Base-by-base conservation (phyloP, 805 yeast genomes). In the Myxozyma mucilagina region DNA sequence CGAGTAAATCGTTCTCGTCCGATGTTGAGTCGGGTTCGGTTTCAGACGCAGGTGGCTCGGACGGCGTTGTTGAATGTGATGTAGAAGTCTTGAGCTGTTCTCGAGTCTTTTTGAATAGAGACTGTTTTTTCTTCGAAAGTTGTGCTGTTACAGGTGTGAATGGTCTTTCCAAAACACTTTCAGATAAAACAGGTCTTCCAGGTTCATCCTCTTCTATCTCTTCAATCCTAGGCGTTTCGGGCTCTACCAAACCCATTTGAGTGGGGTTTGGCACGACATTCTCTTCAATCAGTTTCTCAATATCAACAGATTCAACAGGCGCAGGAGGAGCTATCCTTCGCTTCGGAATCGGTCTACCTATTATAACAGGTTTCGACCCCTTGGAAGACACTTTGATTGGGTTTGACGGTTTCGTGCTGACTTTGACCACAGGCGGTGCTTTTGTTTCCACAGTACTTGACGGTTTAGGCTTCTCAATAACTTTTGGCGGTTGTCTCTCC, bases 161-260 rank as follows among this genome's bases (percentile, higher is more conserved):
- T 14, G 58, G 59, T 8, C 66, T 41, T 42, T 63, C 66, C 24
- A 63, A 39, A 35, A 63, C 56, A 10, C 57, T 43, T 7, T 59
- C 66, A n/a, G 64, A 45, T 18, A 63, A 50, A 10, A 63, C 9
- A 18, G 61, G 64, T 24, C 47, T 51, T n/a, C 44, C 38, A 13
- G 47, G 29, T 3, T 50, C 56, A 9, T 38, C 53, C 20, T 44
- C 61, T 5, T 45, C 61, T 51, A 55, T 60, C 11, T 55, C 56
- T 10, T 18, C 36, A 5, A 35, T 48, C 9, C 20, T 31, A 14
- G 47, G 31, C 36, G 51, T 45, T 3, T 52, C 48, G 4, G n/a
- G 3, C 10, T 56, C 50, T 34, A 34, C 16, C n/a, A 45, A 31
- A 8, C 20, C 31, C 4, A 47, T n/a, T 13, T 18, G 50, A 16